A percentile compares a stretch with the other conserved stretches of the same genome.
These are phyloP conservation scores for Gillenia trifoliata DNA, from an alignment of 306 rosid species.

Conservation along the genomic window DNA sequence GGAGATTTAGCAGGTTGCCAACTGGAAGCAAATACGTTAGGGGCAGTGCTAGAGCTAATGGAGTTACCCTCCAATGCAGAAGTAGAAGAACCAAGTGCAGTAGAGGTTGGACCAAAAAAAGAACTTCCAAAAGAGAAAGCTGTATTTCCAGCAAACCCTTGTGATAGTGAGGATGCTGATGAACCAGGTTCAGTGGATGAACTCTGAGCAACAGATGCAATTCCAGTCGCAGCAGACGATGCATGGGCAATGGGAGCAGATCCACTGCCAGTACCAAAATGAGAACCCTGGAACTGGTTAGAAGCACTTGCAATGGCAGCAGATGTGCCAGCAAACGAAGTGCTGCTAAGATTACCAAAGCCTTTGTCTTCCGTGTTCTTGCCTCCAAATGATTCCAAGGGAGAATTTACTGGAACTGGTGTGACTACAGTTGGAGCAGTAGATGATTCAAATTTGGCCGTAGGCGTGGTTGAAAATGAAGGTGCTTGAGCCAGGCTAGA, in stretches of 20 bases:
- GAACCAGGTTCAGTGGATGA: constrained; percentile 47
- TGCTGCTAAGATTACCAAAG: constrained; percentile 32
- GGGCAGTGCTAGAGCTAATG: constrained; percentile 36
- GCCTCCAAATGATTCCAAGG: constrained; percentile 26
- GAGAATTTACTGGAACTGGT: constrained; percentile 27
- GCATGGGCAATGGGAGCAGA: constrained; percentile 33
- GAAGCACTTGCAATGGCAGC: constrained; percentile 5
- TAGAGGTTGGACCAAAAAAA: constrained; percentile 40
- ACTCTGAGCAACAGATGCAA: constrained; percentile 45
- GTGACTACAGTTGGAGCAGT: constrained; percentile 24
- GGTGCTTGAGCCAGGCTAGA: constrained; percentile 20
- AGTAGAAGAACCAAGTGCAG: constrained; percentile 42
- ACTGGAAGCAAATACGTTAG: constrained; percentile 43
- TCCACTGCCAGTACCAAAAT: constrained; percentile 18
- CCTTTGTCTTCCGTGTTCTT: constrained; percentile 42
- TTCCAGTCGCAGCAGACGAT: constrained; percentile 39
- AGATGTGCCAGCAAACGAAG: constrained; percentile 33
- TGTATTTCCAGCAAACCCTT: constrained; percentile 43
- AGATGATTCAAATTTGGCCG: constrained; percentile 42
- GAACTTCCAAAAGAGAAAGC: not conserved
- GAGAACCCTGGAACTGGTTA: constrained; percentile 34
- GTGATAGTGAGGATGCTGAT: constrained; percentile 39
- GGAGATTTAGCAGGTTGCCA: constrained; percentile 56
- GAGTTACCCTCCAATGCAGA: constrained; percentile 42
- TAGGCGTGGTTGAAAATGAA: constrained; percentile 19